Base-by-base conservation (phyloP, 441 rosid genomes). In the Brassica hybrid region DNA sequence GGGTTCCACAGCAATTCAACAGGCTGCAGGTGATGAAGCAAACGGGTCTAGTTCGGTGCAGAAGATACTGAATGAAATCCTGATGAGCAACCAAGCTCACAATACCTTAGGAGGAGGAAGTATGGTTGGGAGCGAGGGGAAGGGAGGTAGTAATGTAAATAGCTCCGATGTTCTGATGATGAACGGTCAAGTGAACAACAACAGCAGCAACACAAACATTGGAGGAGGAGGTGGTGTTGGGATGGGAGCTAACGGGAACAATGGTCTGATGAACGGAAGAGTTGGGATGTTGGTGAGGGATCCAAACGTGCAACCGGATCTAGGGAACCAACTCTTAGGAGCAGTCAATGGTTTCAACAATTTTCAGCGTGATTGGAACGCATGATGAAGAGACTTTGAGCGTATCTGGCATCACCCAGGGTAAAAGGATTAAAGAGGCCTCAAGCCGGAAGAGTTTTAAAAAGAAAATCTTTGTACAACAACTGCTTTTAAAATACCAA, bases 271-370 rank as follows among this genome's bases (percentile, higher is more conserved):
- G 86, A 96, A 90, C 62, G 98, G 94, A 43, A 86, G 98, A 78
- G 80, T 86, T 21, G 88, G 90, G 60, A 81, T 89, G 87, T 83
- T 93, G 84, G 82, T 78, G 5, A 84, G 94, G 62, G 96, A 91
- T 43, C 96, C 89, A 65, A 83, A 81, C 75, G 77, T 84, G 86
- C 97, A 90, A 34, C 92, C 88, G 67, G 98, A 91, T 76, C 71
- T 89, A 68, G 95, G 97, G 78, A 94, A 85, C 84, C 97, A 91
- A 63, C 82, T 90, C 76, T 90, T 92, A 5, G 98, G 97, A 81
- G 91, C 97, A 13, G 91, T 80, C 65, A 92, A 88, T 30, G 92
- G 94, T 82, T 94, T 83, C 76, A 88, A 67, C 86, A 94, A 94
- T 89, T 84, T 87, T 73, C 98, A 86, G 64, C 89, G 86, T 80